These are phyloP conservation scores for Leucaena leucocephala DNA, from an alignment of 306 rosid genomes.

Conservation along the genomic window DNA sequence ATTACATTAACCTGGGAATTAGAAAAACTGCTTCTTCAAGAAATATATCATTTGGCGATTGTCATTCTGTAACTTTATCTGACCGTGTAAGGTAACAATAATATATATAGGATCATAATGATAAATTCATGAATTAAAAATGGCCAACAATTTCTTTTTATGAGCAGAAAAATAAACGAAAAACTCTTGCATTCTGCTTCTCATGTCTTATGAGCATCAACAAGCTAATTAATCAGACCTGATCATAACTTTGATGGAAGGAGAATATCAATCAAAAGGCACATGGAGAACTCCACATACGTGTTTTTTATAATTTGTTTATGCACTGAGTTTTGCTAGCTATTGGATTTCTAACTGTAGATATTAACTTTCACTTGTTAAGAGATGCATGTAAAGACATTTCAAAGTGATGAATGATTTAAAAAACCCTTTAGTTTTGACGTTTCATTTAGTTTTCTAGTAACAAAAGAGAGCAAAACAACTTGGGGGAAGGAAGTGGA, in stretches of 20 bases:
- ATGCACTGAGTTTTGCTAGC: neutral
- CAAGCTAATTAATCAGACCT: conserved; percentile 11
- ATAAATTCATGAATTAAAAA: neutral
- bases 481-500: neutral
- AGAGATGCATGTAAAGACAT: neutral
- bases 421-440: neutral
- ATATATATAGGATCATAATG: neutral
- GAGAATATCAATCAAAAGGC: neutral
- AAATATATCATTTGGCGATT: conserved; percentile 4
- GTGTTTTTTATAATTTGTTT: neutral
- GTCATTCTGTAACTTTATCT: neutral
- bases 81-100: neutral
- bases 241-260: neutral
- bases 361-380: neutral
- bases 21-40: neutral
- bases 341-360: neutral
- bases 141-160: neutral
- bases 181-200: neutral
- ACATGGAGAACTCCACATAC: neutral
- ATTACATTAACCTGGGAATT: neutral
- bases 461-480: neutral
- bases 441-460: neutral
- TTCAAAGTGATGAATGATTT: neutral
- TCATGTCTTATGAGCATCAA: neutral
- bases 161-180: neutral